A percentile compares a stretch with the other conserved stretches of the same genome.
These are phyloP conservation scores for Penicillium paxilli DNA, from an alignment of 495 filamentous ascomycete species.

Conservation along the genomic window DNA sequence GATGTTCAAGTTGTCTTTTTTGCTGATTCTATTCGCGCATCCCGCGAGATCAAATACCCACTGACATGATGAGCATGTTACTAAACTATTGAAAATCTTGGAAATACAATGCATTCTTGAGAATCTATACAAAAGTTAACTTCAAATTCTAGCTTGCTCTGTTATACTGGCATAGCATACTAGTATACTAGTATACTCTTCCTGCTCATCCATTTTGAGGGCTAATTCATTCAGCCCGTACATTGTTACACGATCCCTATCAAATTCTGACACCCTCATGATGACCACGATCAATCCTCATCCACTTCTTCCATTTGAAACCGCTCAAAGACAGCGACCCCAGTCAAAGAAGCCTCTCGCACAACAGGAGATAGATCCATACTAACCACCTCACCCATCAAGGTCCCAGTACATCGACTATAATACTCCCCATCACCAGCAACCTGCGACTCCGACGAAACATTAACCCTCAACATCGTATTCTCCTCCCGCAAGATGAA, in stretches of 20 bases:
- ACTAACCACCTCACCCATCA: conserved; percentile 19
- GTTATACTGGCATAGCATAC: too few relatives aligned
- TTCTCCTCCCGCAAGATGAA: conserved; percentile 7
- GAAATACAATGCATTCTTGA: too few relatives aligned
- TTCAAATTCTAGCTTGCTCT: too few relatives aligned
- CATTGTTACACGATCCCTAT: too few relatives aligned
- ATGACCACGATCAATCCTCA: too few relatives aligned
- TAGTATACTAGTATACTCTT: too few relatives aligned
- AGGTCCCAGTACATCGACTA: conserved; percentile 26
- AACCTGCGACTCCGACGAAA: conserved; percentile 10
- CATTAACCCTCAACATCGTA: conserved; percentile 17
- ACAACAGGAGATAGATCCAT: background rate
- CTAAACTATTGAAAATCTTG: too few relatives aligned
- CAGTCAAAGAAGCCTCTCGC: conserved; percentile 1
- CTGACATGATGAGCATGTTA: too few relatives aligned
- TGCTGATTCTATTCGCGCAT: conserved; percentile 4
- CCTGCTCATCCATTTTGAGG: too few relatives aligned
- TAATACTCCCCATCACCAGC: conserved; percentile 22
- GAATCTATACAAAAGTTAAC: too few relatives aligned
- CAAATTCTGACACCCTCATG: too few relatives aligned
- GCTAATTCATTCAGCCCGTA: too few relatives aligned
- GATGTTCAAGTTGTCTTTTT: background rate
- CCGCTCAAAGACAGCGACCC: conserved; percentile 25
- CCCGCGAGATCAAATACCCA: conserved; percentile 13
- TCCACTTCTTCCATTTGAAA: conserved; percentile 17